Evolutionary conservation across 441 rosid species (phyloP).

Genomic region (Syzygium malaccense): DNA sequence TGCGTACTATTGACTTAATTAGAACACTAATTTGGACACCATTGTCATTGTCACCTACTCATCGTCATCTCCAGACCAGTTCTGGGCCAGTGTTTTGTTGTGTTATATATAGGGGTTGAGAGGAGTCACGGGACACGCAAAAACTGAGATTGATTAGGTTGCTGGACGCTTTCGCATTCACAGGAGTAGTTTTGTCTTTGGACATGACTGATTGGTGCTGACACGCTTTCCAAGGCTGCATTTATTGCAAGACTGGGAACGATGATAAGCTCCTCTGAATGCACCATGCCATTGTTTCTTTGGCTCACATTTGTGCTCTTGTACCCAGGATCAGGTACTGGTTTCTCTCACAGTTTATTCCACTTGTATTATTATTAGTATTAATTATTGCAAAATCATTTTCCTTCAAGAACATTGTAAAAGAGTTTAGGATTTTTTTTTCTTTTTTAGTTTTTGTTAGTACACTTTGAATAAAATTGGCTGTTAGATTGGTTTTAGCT

Average conservation of each 20-base stretch:
- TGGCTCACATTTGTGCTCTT: neutral
- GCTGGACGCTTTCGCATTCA: neutral
- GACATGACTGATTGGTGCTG: neutral
- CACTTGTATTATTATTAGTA: neutral
- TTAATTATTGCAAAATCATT: neutral
- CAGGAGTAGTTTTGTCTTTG: neutral
- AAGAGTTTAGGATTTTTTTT: neutral
- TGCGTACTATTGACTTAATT: neutral
- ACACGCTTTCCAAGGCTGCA: neutral
- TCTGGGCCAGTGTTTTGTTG: neutral
- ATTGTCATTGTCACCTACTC: neutral
- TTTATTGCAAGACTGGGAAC: neutral
- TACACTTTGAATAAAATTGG: neutral
- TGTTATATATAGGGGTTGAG: neutral
- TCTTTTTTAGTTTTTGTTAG: neutral
- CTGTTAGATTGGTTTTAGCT: neutral
- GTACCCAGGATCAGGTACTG: neutral
- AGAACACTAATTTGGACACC: neutral
- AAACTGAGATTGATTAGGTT: neutral
- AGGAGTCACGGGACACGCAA: neutral
- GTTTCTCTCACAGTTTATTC: neutral
- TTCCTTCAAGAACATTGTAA: neutral
- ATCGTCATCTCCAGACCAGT: neutral
- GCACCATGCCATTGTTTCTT: neutral
- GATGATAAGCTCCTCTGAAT: neutral